Base-by-base conservation (phyloP, 139 green algal species). In the Chlorella ohadii region DNA sequence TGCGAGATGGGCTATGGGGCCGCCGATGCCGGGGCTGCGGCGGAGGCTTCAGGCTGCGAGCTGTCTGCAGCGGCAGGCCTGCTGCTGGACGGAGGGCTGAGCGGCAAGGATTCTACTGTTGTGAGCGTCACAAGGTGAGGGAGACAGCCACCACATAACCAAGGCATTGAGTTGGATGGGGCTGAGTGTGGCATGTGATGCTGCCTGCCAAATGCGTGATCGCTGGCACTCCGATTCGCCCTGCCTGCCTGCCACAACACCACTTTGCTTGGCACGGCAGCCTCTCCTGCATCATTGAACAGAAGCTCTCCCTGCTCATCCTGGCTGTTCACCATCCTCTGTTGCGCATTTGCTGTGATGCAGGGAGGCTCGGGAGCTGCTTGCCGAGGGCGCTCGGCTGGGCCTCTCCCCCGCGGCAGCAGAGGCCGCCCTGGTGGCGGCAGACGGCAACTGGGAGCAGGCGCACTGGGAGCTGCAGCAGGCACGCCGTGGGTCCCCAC, bases 321-420 rank as follows among this genome's bases (percentile, higher is more conserved):
- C n/a, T n/a, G n/a, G n/a, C n/a, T n/a, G n/a, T n/a, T n/a, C n/a
- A n/a, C n/a, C n/a, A n/a, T n/a, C n/a, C n/a, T n/a, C n/a, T 51
- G 44, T 31, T 27, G 20, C 22, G 20, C 67, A 2, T 47, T 39
- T 15, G 3, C 11, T 61, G 25, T 16, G 33, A 56, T 36, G 31
- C 75, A 81, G 75, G 75, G 75, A 81, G 56, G 75, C 75, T 0
- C 33, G 56, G 22, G 56, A 81, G 57, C 75, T 81, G 34, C 75
- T 81, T 13, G 33, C 56, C 3, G 25, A 27, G 7, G 75, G 25
- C 0, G 34, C 33, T 6, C 4, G 5, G 1, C 57, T 81, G 22
- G 34, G 34, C 75, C 6, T 71, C 1, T 17, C 22, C 7, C 56
- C 75, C 1, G 5, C 57, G 1, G 57, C 55, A 5, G 56, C 59